A percentile compares a stretch with the other conserved stretches of the same genome.
Evolutionary conservation across 768 basidiomycete genomes (phyloP).

Genomic region (Rhizopogon rudus): DNA sequence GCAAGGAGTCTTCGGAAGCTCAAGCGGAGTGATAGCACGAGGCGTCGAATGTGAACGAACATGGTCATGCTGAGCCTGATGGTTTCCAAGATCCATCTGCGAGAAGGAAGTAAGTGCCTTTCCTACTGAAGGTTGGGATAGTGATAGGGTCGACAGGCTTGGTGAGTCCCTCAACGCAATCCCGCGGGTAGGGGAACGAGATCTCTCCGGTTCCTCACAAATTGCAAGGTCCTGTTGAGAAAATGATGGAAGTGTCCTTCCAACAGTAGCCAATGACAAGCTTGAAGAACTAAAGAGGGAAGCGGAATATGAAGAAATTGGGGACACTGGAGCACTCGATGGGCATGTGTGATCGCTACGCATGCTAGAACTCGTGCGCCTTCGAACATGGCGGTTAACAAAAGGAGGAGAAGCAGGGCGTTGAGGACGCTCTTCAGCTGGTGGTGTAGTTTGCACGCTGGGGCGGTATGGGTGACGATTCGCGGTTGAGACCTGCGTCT

Average conservation of each 20-base stretch:
- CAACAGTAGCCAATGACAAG: conserved; percentile 16
- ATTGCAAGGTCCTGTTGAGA: conserved; percentile 8
- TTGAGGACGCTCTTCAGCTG: conserved; percentile 1
- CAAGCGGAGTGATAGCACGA: neutral
- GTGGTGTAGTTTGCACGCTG: neutral
- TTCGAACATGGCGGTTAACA: conserved; percentile 27
- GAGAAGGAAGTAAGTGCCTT: conserved; percentile 1
- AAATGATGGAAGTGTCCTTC: neutral
- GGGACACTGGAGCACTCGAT: conserved; percentile 29
- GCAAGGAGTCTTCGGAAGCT: neutral
- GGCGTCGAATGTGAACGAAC: conserved; percentile 1
- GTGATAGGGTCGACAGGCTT: neutral
- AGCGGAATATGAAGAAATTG: conserved; percentile 22
- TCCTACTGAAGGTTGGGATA: neutral
- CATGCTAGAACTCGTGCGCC: conserved; percentile 25
- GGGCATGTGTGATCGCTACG: conserved; percentile 22
- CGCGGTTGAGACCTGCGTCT: neutral
- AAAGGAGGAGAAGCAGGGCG: conserved; percentile 30
- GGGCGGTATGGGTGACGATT: neutral
- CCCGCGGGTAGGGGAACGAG: conserved; percentile 12
- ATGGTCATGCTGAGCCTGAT: neutral
- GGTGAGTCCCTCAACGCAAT: conserved; percentile 6
- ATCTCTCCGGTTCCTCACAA: conserved; percentile 18
- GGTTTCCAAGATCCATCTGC: neutral
- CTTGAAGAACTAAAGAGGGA: conserved; percentile 21